phyloP scores from a whole-genome alignment of 495 filamentous ascomycete species.

The Darksidea phi region DNA sequence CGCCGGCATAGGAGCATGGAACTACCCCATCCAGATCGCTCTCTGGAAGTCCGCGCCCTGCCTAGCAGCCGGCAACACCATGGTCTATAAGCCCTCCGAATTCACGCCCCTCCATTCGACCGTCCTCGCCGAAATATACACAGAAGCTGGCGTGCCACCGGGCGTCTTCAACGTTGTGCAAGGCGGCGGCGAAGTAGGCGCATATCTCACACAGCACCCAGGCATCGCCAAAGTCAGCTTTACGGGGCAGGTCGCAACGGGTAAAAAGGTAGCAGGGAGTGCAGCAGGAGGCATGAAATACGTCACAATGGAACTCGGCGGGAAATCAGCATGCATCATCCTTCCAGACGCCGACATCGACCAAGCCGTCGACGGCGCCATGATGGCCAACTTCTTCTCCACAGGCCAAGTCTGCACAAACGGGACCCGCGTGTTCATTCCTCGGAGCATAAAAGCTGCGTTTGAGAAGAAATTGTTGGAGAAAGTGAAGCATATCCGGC shows the following conservation, averaged over 20 bases:
- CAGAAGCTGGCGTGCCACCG: constrained; percentile 68
- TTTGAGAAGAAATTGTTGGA: constrained; percentile 66
- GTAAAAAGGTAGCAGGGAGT: constrained; percentile 67
- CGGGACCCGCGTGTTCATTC: constrained; percentile 77
- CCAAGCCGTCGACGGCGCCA: constrained; percentile 73
- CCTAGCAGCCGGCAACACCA: constrained; percentile 78
- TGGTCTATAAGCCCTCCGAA: constrained; percentile 86
- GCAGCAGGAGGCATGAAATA: constrained; percentile 79
- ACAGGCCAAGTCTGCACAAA: constrained; percentile 84
- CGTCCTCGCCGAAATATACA: constrained; percentile 67
- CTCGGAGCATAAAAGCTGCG: constrained; percentile 54
- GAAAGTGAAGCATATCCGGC: constrained; percentile 65
- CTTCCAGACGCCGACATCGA: constrained; percentile 70
- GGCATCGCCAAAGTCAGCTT: constrained; percentile 76
- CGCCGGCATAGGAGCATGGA: constrained; percentile 46
- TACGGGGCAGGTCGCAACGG: constrained; percentile 78
- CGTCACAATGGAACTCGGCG: constrained; percentile 81
- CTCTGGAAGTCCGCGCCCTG: constrained; percentile 84
- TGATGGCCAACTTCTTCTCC: constrained; percentile 88
- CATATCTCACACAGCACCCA: constrained; percentile 65
- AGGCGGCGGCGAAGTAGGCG: constrained; percentile 69
- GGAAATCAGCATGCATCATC: constrained; percentile 72
- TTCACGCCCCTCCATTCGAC: constrained; percentile 72
- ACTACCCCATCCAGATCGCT: constrained; percentile 84
- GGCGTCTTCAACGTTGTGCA: constrained; percentile 83